Base-by-base conservation (phyloP, 2,329 filamentous ascomycete species). In the Cylindrodendrum hubeiense region DNA sequence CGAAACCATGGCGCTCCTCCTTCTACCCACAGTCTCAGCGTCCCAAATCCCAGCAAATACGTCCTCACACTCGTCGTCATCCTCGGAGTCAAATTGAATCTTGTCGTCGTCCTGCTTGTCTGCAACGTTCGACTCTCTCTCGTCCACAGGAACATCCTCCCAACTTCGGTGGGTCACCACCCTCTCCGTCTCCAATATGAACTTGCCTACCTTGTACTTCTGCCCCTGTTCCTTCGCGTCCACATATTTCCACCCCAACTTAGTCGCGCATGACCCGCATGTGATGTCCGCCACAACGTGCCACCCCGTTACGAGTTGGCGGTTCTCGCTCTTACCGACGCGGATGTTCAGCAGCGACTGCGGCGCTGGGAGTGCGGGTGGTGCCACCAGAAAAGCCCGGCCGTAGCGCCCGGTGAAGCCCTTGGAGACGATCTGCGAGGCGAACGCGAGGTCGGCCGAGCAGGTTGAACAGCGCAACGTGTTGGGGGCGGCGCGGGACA, bases 171-270 rank as follows among this genome's bases (percentile, higher is more conserved):
- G 81, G 13, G 83, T 80, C 24, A 86, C 81, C 17, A 90, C 85
- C 57, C 87, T 80, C 75, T 86, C 84, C 41, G 85, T 87, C 79
- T 92, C 90, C 41, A 92, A 76, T 30, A 91, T 91, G 74, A 87
- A 91, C 76, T 91, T 91, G 69, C 89, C 89, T 53, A 91, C 83
- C 78, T 92, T 92, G 81, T 92, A 92, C 74, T 83, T 85, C 76
- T 91, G 90, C 50, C 82, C 78, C 60, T 80, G 73, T 70, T 91
- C 87, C 65, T 83, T 84, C 2, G 89, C 89, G 74, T 90, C 87
- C 46, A 91, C 83, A 72, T 92, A 92, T 77, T 91, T 91, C 90
- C 90, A 92, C 19, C 90, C 90, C 9, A 92, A 74, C 71, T 87
- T 87, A 55, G 80, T 81, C 26, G 80, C 79, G 77, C 90, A 92